Evolutionary conservation across 805 yeast genomes (phyloP).

Genomic region (Zygosaccharomyces bisporus): DNA sequence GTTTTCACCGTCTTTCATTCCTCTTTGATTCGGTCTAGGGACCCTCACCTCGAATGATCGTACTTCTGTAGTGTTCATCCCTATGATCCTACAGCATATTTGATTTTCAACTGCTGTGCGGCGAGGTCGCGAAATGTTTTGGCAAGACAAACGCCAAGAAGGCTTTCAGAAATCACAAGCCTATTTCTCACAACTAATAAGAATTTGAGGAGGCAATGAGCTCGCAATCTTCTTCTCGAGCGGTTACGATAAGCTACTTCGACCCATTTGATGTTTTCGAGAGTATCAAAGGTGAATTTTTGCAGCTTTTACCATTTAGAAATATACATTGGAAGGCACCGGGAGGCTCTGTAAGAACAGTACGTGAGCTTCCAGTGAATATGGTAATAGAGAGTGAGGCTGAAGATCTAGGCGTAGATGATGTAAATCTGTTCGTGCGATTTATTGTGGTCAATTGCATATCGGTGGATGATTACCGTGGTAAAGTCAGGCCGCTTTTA

Average conservation of each 20-base stretch:
- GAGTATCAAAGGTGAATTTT: conserved; percentile 28
- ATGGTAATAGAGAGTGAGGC: conserved; percentile 22
- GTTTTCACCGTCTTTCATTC: background rate
- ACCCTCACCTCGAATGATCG: background rate
- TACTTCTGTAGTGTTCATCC: background rate
- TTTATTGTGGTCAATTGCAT: conserved; percentile 66
- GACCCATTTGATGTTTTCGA: conserved; percentile 37
- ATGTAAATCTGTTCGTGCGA: conserved; percentile 49
- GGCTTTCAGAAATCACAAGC: no score
- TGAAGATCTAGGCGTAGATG: conserved; percentile 1
- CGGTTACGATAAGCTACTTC: conserved; percentile 31
- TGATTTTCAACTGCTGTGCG: background rate
- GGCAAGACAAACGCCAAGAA: conserved; percentile 3
- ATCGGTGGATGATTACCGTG: conserved; percentile 67
- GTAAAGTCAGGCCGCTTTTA: conserved; percentile 76
- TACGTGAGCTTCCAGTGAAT: conserved; percentile 23
- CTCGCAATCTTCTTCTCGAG: conserved; percentile 5
- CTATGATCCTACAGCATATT: background rate
- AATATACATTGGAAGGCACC: conserved; percentile 35
- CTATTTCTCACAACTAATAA: background rate
- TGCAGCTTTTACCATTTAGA: conserved; percentile 29
- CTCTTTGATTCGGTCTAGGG: background rate
- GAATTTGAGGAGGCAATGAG: conserved; percentile 2
- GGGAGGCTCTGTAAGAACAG: conserved; percentile 26
- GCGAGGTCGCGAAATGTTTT: conserved; percentile 3